Evolutionary conservation across 2,329 filamentous ascomycete species (phyloP), one percentile per base, ranked within the genome.

Genomic region (Rutstroemia sp.): DNA sequence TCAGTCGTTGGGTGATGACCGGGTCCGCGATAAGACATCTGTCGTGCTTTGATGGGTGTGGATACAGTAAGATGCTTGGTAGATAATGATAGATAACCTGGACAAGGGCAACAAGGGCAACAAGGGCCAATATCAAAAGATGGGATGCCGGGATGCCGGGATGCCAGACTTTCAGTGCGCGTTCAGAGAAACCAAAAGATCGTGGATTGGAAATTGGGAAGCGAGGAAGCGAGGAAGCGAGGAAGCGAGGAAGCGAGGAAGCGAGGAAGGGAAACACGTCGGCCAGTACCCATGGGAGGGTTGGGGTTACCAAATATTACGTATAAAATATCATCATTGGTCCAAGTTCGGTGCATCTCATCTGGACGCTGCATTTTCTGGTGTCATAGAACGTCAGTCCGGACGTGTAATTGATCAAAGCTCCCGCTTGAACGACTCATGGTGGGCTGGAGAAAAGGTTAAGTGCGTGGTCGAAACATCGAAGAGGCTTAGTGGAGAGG

Each of bases 281-380:
- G 7, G 7, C 6, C 7, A 7, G 6, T 6, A 16, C 52, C 52
- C 49, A 54, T 54, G 3, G 49, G 23, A 49, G n/a, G 8, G 25
- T 42, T 17, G 17, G 36, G 23, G 36, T 54, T 54, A 49, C 45
- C 12, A 49, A 49, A 49, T 42, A 49, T 54, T 54, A 54, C 52
- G 52, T 54, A 54, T 54, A 49, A 54, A 39, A 54, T 54, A 54
- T 49, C 12, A 9, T 54, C 34, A 54, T 54, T 54, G 52, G 52
- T 23, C 27, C 2, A 3, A 14, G 17, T 42, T 7, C 9, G 14
- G 44, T 53, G 45, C 40, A 48, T 49, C 27, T 48, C 16, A 34
- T 48, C 25, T 34, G 25, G 21, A 25, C 17, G 14, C 16, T 34
- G 38, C 42, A 45, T 45, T 45, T 54, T 48, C 45, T 54, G 52